phyloP scores from a whole-genome alignment of 1,284 basidiomycete species.

The Volvariella volvacea region DNA sequence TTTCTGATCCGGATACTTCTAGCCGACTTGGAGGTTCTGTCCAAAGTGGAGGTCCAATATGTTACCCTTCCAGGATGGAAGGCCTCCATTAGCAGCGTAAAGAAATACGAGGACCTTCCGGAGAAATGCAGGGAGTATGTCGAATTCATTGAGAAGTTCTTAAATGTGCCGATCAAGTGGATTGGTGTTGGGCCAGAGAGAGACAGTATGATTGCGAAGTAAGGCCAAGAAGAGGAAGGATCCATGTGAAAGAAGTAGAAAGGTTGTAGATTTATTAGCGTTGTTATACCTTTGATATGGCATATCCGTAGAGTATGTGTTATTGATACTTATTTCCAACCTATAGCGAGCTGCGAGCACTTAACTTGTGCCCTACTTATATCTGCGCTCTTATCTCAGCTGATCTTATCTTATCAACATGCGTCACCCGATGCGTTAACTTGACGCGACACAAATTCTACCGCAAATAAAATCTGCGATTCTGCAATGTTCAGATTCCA shows the following conservation, averaged over 20 bases:
- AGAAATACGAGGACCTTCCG: slow-evolving; percentile 76
- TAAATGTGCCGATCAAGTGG: slow-evolving; percentile 83
- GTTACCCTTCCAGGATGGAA: slow-evolving; percentile 93
- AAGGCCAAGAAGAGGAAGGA: not conserved
- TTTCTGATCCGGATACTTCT: slow-evolving; percentile 1
- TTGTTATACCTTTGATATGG: no score
- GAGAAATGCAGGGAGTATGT: slow-evolving; percentile 86
- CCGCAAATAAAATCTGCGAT: no score
- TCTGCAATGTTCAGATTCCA: slow-evolving; percentile 50
- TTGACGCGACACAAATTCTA: no score
- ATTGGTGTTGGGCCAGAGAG: slow-evolving; percentile 87
- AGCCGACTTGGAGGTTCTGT: slow-evolving; percentile 85
- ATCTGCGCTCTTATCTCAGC: no score
- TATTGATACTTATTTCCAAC: no score
- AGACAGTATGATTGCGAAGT: slow-evolving; percentile 66
- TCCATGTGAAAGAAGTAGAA: no score
- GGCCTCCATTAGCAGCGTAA: slow-evolving; percentile 64
- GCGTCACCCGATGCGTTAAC: no score
- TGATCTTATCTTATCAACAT: no score
- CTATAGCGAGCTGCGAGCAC: no score
- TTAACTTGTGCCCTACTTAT: no score
- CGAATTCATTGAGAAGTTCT: slow-evolving; percentile 79
- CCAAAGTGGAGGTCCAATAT: slow-evolving; percentile 83
- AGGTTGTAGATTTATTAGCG: no score
- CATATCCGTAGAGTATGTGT: no score